phyloP scores from a whole-genome alignment of 164 flowering plant genomes.

The Berberis thunbergii region DNA sequence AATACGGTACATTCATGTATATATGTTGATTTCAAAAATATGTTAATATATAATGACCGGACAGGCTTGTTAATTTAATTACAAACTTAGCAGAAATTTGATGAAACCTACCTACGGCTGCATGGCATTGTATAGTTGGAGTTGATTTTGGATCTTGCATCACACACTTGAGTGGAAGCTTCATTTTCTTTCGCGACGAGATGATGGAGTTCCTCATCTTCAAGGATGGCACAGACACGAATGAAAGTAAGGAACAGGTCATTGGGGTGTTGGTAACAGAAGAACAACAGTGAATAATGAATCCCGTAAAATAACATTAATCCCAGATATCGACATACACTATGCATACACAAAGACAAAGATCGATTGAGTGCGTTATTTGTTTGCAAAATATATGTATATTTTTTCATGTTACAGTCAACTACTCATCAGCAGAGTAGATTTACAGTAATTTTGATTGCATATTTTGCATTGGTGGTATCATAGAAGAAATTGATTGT shows the following conservation, averaged over 20 bases:
- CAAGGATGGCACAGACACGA: slow-evolving; percentile 31
- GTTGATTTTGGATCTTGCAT: slow-evolving; percentile 34
- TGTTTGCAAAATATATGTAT: too few species aligned
- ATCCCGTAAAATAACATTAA: not conserved
- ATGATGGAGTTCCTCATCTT: slow-evolving; percentile 40
- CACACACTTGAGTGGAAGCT: slow-evolving; percentile 31
- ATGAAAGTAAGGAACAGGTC: slow-evolving; percentile 27
- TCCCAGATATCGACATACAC: too few species aligned
- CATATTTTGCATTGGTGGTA: too few species aligned
- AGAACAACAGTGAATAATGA: not conserved
- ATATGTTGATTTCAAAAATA: too few species aligned
- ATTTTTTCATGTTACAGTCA: too few species aligned
- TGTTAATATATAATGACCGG: too few species aligned
- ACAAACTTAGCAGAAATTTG: slow-evolving; percentile 21
- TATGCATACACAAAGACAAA: too few species aligned
- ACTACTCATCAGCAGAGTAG: too few species aligned
- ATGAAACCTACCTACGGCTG: slow-evolving; percentile 25
- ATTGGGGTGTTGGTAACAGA: slow-evolving; percentile 20
- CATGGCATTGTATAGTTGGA: slow-evolving; percentile 43
- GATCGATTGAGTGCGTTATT: too few species aligned
- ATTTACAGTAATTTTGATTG: too few species aligned
- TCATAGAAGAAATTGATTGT: too few species aligned
- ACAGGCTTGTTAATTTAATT: not conserved
- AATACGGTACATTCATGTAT: too few species aligned
- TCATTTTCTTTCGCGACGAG: slow-evolving; percentile 37